Evolutionary conservation across 2,329 filamentous ascomycete species (phyloP).

Genomic region (Amphichorda felina): DNA sequence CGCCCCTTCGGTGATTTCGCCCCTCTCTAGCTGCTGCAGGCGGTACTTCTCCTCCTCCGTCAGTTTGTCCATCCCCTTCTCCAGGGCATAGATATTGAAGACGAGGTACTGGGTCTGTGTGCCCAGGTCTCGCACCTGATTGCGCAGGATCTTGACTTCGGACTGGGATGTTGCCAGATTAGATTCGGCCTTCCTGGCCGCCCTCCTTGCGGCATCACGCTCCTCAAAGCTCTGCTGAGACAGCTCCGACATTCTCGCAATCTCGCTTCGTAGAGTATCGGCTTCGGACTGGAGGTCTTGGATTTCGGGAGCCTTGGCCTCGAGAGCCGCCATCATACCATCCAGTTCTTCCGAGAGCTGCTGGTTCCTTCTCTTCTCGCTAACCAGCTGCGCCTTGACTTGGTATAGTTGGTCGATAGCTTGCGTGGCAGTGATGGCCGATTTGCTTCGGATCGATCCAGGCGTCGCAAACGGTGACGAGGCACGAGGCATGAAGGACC

Average conservation of each 20-base stretch:
- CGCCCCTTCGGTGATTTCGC: conserved; percentile 60
- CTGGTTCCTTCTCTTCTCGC: conserved; percentile 62
- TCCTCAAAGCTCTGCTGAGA: conserved; percentile 74
- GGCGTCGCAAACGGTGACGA: conserved; percentile 52
- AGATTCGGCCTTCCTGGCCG: conserved; percentile 67
- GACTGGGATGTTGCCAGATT: conserved; percentile 50
- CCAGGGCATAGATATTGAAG: conserved; percentile 71
- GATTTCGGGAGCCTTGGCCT: conserved; percentile 78
- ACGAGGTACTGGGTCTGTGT: conserved; percentile 84
- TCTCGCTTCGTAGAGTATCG: conserved; percentile 66
- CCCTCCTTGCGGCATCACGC: conserved; percentile 66
- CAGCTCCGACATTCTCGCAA: conserved; percentile 74
- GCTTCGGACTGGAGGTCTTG: conserved; percentile 77
- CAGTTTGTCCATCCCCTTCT: conserved; percentile 65
- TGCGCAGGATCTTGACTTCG: conserved; percentile 69
- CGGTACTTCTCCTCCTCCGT: conserved; percentile 61
- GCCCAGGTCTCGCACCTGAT: conserved; percentile 80
- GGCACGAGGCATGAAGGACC: conserved; percentile 36
- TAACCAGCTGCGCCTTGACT: conserved; percentile 60
- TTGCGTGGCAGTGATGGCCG: conserved; percentile 46
- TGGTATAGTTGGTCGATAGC: conserved; percentile 53
- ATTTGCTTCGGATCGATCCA: conserved; percentile 42
- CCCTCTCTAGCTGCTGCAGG: conserved; percentile 65
- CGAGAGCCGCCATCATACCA: conserved; percentile 73
- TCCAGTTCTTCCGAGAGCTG: conserved; percentile 69